Evolutionary conservation across 768 basidiomycete genomes (phyloP).

Genomic region (Xerocomellus dryophilus): DNA sequence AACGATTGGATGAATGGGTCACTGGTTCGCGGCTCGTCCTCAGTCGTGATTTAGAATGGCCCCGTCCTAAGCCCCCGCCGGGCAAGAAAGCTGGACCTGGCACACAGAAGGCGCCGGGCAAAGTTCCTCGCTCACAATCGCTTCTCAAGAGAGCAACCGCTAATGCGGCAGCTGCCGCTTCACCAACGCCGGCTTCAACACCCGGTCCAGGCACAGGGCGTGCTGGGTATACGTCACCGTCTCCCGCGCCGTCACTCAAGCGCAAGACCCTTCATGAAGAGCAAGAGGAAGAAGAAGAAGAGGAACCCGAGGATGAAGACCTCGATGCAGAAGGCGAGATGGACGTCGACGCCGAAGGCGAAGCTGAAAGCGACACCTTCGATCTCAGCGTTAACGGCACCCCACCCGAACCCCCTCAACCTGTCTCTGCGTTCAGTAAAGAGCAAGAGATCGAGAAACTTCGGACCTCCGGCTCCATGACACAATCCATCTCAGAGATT

Average conservation of each 20-base stretch:
- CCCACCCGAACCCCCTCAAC: conserved; percentile 49
- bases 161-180: conserved; percentile 65
- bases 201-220: conserved; percentile 33
- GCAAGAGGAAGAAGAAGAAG: conserved; percentile 58
- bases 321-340: conserved; percentile 45
- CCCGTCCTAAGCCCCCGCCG: conserved; percentile 73
- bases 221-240: conserved; percentile 47
- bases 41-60: conserved; percentile 89
- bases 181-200: conserved; percentile 54
- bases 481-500: conserved; percentile 96
- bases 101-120: conserved; percentile 55
- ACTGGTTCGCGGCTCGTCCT: conserved; percentile 82
- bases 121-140: conserved; percentile 56
- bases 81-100: conserved; percentile 50
- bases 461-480: conserved; percentile 97
- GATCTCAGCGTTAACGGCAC: conserved; percentile 52
- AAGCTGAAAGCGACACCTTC: conserved; percentile 62
- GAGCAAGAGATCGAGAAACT: conserved; percentile 99
- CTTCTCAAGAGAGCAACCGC: conserved; percentile 68
- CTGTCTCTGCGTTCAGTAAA: conserved; percentile 78
- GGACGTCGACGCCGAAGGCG: conserved; percentile 47
- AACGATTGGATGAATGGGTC: conserved; percentile 98
- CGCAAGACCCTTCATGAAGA: conserved; percentile 67
- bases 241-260: conserved; percentile 60
- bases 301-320: conserved; percentile 48